Base-by-base conservation (phyloP, 768 basidiomycete species). In the Fistulinella prunicolor region DNA sequence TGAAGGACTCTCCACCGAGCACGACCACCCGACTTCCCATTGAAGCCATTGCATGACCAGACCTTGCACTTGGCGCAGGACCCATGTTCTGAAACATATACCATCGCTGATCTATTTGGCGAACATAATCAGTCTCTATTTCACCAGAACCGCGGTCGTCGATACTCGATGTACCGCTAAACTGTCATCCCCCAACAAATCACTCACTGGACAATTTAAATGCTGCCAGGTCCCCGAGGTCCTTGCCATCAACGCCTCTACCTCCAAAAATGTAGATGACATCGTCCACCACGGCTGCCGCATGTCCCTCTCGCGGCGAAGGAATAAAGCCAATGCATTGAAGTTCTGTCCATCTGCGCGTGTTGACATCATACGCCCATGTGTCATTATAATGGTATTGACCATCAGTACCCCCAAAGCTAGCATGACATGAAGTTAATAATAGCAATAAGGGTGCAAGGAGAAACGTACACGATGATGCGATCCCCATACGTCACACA, bases 81-180 rank as follows among this genome's bases (percentile, higher is more conserved):
- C 96, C 96, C 96, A 99, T 99, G 63, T 97, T 96, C 69, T 97
- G 94, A 75, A 99, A 99, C 92, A 94, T 98, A 71, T 94, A 99
- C 96, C 96, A 99, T 58, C 96, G 79, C 62, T 93, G 90, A 68
- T 94, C 95, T 97, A 64, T 24, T 38, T 37, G 42, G 4, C 16
- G 39, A 45, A 13, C 2, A 49, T 23, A 6, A 46, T 66, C 46
- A 65, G 51, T 38, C 14, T 30, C 28, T 16, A 9, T 21, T 39
- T 51, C 35, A 23, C 43, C 55, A 42, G 28, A 29, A 39, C 26
- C 23, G 34, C n/a, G 26, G 20, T 20, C 19, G n/a, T 14, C 14
- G 29, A 42, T 6, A 23, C 19, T 35, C 23, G n/a, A 36, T 39
- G 22, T 32, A 51, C 12, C 19, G 44, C 42, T 32, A 8, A 49